Evolutionary conservation across 345 rosid species (phyloP).

Genomic region (Chamaenerion angustifolium): DNA sequence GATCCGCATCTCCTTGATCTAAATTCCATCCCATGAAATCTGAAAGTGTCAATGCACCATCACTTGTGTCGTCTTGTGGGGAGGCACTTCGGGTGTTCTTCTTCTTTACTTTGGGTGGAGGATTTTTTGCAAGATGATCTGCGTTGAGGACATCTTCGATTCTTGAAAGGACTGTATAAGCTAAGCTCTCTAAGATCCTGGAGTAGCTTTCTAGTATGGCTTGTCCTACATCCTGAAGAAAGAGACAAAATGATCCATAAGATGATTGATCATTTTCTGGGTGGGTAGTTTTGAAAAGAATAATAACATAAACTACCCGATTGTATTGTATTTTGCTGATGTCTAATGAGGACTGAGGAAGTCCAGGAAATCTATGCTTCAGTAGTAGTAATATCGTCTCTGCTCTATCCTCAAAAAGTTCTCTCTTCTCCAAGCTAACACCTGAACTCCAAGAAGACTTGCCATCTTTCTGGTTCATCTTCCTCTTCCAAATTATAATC

Average conservation of each 20-base stretch:
- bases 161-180: conserved; percentile 55
- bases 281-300: too few relatives aligned
- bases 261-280: too few relatives aligned
- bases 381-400: conserved; percentile 65
- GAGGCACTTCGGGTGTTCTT: conserved; percentile 10
- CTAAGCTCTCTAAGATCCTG: conserved; percentile 77
- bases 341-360: conserved; percentile 71
- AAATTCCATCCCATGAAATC: conserved; percentile 77
- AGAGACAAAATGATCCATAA: too few relatives aligned
- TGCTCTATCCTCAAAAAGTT: conserved; percentile 80
- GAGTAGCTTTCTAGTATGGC: conserved; percentile 80
- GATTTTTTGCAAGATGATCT: conserved; percentile 32
- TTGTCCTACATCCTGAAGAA: conserved; percentile 81
- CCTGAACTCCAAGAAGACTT: conserved; percentile 77
- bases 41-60: conserved; percentile 30
- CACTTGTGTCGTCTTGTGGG: conserved; percentile 10
- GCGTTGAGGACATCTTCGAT: conserved; percentile 75
- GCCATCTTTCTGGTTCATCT: conserved; percentile 68
- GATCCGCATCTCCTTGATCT: conserved; percentile 19
- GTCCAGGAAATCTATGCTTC: conserved; percentile 68
- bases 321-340: conserved; percentile 81
- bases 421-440: conserved; percentile 77
- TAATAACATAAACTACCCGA: conserved; percentile 35
- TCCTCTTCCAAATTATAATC: conserved; percentile 72
- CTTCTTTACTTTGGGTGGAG: conserved; percentile 14